A percentile compares a stretch with the other conserved stretches of the same genome.
Evolutionary conservation across 2,329 filamentous ascomycete genomes (phyloP).

Genomic region (Curvularia hawaiiensis): DNA sequence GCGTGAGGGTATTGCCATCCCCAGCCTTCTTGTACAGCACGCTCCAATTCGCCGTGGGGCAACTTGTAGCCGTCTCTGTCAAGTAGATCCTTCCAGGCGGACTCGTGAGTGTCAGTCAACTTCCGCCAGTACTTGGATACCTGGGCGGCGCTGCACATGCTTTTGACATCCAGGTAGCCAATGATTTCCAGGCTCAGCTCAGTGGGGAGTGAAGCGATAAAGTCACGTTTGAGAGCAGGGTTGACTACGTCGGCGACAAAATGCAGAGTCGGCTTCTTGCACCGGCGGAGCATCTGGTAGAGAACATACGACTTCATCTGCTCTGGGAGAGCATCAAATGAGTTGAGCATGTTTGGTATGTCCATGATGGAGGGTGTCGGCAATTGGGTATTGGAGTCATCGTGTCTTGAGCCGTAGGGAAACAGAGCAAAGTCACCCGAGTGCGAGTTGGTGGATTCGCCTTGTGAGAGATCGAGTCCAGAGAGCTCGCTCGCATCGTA

Average conservation of each 20-base stretch:
- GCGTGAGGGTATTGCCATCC: slow-evolving; percentile 92
- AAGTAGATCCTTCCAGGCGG: slow-evolving; percentile 92
- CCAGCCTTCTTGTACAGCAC: slow-evolving; percentile 90
- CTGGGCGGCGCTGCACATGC: slow-evolving; percentile 87
- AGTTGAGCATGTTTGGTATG: slow-evolving; percentile 83
- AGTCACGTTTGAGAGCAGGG: slow-evolving; percentile 92
- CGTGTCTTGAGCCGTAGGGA: slow-evolving; percentile 21
- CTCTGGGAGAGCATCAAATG: slow-evolving; percentile 87
- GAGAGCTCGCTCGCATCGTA: slow-evolving; percentile 45
- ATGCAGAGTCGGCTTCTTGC: slow-evolving; percentile 84
- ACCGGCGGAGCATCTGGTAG: slow-evolving; percentile 90
- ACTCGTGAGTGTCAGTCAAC: slow-evolving; percentile 90
- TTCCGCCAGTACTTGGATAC: slow-evolving; percentile 95
- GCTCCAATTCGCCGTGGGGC: slow-evolving; percentile 79
- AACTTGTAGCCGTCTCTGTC: slow-evolving; percentile 82
- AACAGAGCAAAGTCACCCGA: slow-evolving; percentile 23
- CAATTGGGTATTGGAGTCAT: slow-evolving; percentile 42
- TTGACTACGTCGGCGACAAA: slow-evolving; percentile 91
- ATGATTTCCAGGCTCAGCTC: slow-evolving; percentile 89
- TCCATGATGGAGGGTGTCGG: slow-evolving; percentile 64
- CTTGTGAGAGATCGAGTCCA: slow-evolving; percentile 43
- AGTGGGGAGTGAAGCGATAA: slow-evolving; percentile 79
- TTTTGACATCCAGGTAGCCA: slow-evolving; percentile 81
- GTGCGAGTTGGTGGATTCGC: slow-evolving; percentile 17
- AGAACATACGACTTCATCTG: slow-evolving; percentile 96